Evolutionary conservation across 2,329 filamentous ascomycete genomes (phyloP), one percentile per base, ranked within the genome.

Genomic region (Hymenoscyphus fraxineus): DNA sequence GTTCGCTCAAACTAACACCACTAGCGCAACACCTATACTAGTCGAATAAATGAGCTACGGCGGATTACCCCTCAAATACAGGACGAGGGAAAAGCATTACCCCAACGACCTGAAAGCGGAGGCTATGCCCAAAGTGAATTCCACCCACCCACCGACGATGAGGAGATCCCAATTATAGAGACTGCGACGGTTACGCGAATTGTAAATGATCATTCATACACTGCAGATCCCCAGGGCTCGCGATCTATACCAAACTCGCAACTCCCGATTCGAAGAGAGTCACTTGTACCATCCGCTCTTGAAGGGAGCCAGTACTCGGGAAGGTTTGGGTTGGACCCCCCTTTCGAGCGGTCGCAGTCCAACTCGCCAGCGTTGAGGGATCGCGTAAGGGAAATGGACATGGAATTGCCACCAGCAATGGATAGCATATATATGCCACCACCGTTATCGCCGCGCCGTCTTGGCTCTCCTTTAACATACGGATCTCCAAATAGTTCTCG

Each of bases 1-100:
- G 9, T 47, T 13, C 19, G 39, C 7, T 44, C 9, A 27, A 58
- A 62, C 70, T 73, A 68, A 74, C 59, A 38, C 56, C 39, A 47
- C 55, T 71, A 96, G 92, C 88, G 92, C 73, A 87, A 89, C 69
- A 97, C 94, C 1, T 99, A 99, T 76, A 92, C 89, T 60, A 92
- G 89, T 64, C 89, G 95, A 63, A 96, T 98, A 70, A 88, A 89
- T 58, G 95, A 99, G 76, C 81, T 99, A 51, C 86, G 90, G 71
- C 87, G 89, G 68, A 85, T 95, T 73, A 80, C 87, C 70, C 81
- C 87, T 77, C 75, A 83, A 76, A 73, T 82, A 70, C 70, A 78
- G 67, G 69, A 80, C 68, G 83, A 85, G 61, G 87, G 86, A 60
- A 97, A 97, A 75, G 89, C 90, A 32, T 81, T 98, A 10, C 94